Evolutionary conservation across 2,329 filamentous ascomycete genomes (phyloP).

Genomic region (Paecilomyces sp.): DNA sequence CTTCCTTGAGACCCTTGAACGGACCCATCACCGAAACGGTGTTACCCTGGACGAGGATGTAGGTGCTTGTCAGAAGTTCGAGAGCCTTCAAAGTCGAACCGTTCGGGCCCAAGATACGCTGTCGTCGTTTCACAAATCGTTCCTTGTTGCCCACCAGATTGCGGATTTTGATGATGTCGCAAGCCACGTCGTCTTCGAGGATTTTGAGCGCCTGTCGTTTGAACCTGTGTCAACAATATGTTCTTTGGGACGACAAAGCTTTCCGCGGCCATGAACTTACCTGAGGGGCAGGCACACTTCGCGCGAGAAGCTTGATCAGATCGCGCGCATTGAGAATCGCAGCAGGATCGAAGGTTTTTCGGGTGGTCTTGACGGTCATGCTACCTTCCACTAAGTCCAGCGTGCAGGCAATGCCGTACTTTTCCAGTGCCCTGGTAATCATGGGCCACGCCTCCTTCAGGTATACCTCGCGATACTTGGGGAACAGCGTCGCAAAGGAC

Average conservation of each 20-base stretch:
- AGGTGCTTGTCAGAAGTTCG: slow-evolving; percentile 82
- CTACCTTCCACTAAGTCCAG: slow-evolving; percentile 91
- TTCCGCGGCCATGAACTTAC: slow-evolving; percentile 11
- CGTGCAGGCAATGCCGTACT: slow-evolving; percentile 80
- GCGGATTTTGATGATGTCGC: slow-evolving; percentile 93
- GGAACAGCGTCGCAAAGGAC: slow-evolving; percentile 75
- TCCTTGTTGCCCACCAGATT: slow-evolving; percentile 89
- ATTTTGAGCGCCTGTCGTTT: slow-evolving; percentile 67
- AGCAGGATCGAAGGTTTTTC: slow-evolving; percentile 85
- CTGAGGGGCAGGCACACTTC: slow-evolving; percentile 87
- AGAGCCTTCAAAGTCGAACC: slow-evolving; percentile 91
- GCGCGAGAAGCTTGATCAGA: slow-evolving; percentile 83
- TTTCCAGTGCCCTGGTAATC: slow-evolving; percentile 79
- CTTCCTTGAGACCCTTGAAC: slow-evolving; percentile 88
- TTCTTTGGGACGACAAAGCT: not conserved
- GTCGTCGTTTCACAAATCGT: slow-evolving; percentile 87
- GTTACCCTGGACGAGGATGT: slow-evolving; percentile 94
- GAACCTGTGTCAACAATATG: slow-evolving; percentile 3
- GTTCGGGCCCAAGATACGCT: slow-evolving; percentile 84
- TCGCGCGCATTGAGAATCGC: slow-evolving; percentile 91
- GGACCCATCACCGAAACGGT: slow-evolving; percentile 88
- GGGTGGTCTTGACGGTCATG: slow-evolving; percentile 94
- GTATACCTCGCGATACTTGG: slow-evolving; percentile 94
- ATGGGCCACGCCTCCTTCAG: slow-evolving; percentile 89
- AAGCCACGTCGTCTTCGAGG: slow-evolving; percentile 81